These are phyloP conservation scores for Talaromyces verruculosus DNA, from an alignment of 2,329 filamentous ascomycete species.

Conservation along the genomic window DNA sequence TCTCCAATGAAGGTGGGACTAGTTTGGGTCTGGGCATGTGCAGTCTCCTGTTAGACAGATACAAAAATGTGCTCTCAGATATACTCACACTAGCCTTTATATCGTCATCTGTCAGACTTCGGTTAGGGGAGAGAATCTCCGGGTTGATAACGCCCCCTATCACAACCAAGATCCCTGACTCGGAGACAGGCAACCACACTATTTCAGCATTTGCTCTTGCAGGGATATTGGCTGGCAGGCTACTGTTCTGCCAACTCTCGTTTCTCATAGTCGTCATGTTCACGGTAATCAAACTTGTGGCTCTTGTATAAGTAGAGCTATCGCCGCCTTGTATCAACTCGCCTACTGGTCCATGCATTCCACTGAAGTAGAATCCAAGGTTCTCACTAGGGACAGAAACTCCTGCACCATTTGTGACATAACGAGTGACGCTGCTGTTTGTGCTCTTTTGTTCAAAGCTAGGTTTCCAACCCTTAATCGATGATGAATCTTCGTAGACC, in stretches of 20 bases:
- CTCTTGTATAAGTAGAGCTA: slow-evolving; percentile 43
- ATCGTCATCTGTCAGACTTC: slow-evolving; percentile 17
- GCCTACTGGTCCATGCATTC: slow-evolving; percentile 54
- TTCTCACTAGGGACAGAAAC: slow-evolving; percentile 69
- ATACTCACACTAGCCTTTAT: slow-evolving; percentile 25
- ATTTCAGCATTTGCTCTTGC: slow-evolving; percentile 64
- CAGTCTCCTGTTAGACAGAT: not conserved
- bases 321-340: slow-evolving; percentile 50
- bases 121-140: slow-evolving; percentile 22
- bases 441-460: slow-evolving; percentile 49
- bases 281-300: slow-evolving; percentile 60
- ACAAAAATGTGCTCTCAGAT: not conserved
- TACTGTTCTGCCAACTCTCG: slow-evolving; percentile 59
- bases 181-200: slow-evolving; percentile 57
- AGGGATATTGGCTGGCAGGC: slow-evolving; percentile 51
- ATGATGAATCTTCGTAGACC: slow-evolving; percentile 49
- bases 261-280: slow-evolving; percentile 56
- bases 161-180: slow-evolving; percentile 38
- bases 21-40: slow-evolving; percentile 21
- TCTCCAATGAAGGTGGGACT: slow-evolving; percentile 41
- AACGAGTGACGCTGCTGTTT: slow-evolving; percentile 54
- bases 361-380: slow-evolving; percentile 69
- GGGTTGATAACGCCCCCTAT: slow-evolving; percentile 41
- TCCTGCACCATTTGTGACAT: slow-evolving; percentile 64
- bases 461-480: slow-evolving; percentile 41